Conservation (phyloP, 441 rosid species). For the Erodium texanum region DNA sequence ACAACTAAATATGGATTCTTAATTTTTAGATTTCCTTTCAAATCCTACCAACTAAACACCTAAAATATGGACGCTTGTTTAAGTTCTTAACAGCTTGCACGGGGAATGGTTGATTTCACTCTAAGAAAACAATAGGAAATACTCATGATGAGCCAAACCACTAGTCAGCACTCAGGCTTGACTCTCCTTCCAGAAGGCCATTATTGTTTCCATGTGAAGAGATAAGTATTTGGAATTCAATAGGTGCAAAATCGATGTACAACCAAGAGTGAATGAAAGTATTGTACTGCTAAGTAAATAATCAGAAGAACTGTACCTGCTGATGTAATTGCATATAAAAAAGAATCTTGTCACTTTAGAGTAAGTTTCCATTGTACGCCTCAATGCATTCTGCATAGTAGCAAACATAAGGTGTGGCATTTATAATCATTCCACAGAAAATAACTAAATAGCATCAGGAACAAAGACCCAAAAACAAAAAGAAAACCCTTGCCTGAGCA, state of each 20-base stretch:
- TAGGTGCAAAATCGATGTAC: not conserved
- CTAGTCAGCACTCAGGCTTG: slow-evolving; percentile 2
- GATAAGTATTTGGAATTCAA: not conserved
- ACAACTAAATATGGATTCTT: not conserved
- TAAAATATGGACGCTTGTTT: not conserved
- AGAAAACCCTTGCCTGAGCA: slow-evolving; percentile 60
- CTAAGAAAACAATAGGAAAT: too few species aligned
- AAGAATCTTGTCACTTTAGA: slow-evolving; percentile 93
- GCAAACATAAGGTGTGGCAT: slow-evolving; percentile 6
- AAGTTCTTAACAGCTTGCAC: not conserved
- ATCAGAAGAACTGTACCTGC: slow-evolving; percentile 50
- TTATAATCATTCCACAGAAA: slow-evolving; percentile 7
- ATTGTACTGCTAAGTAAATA: not conserved
- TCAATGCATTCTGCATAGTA: slow-evolving; percentile 60
- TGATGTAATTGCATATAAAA: slow-evolving; percentile 83
- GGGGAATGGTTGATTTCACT: too few species aligned
- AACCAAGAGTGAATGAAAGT: too few species aligned
- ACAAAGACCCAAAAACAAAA: not conserved
- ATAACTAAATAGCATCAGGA: not conserved
- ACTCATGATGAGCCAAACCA: too few species aligned
- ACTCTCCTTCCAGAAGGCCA: not conserved
- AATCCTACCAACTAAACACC: not conserved
- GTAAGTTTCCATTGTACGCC: slow-evolving; percentile 94
- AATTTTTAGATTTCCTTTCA: not conserved
- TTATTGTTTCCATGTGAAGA: not conserved